Conservation (phyloP, 352 stramenopile species). For the Phytopythium cucurbitacearum region DNA sequence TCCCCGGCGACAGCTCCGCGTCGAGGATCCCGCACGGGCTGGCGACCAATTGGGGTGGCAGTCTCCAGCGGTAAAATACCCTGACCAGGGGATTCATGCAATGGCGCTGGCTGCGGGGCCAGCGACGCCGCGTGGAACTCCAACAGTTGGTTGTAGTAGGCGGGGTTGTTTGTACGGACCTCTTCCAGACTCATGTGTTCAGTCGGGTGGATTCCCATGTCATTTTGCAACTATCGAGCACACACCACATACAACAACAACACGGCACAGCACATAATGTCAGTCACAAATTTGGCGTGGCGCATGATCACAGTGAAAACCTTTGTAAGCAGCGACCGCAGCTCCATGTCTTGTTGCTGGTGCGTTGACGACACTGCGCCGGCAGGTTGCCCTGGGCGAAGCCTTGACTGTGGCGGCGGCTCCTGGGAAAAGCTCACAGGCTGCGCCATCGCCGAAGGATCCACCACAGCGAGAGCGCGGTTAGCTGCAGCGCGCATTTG, state of each 20-base stretch:
- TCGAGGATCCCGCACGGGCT: constrained; percentile 6
- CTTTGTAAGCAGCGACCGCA: constrained; percentile 74
- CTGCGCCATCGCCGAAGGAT: constrained; percentile 31
- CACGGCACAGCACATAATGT: neutral
- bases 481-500: constrained; percentile 72
- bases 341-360: constrained; percentile 70
- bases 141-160: constrained; percentile 80
- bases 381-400: constrained; percentile 1
- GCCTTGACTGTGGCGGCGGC: constrained; percentile 9
- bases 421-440: constrained; percentile 53
- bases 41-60: constrained; percentile 2
- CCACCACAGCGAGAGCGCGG: constrained; percentile 37
- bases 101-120: constrained; percentile 9
- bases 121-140: constrained; percentile 50
- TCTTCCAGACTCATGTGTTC: constrained; percentile 85
- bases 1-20: neutral
- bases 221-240: constrained; percentile 58
- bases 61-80: constrained; percentile 9
- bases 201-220: constrained; percentile 84
- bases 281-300: neutral
- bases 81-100: constrained; percentile 2
- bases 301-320: neutral
- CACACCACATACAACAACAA: neutral
- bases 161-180: constrained; percentile 81
- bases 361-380: constrained; percentile 4